Evolutionary conservation across 495 filamentous ascomycete genomes (phyloP).

Genomic region (Penicillium nucicola): DNA sequence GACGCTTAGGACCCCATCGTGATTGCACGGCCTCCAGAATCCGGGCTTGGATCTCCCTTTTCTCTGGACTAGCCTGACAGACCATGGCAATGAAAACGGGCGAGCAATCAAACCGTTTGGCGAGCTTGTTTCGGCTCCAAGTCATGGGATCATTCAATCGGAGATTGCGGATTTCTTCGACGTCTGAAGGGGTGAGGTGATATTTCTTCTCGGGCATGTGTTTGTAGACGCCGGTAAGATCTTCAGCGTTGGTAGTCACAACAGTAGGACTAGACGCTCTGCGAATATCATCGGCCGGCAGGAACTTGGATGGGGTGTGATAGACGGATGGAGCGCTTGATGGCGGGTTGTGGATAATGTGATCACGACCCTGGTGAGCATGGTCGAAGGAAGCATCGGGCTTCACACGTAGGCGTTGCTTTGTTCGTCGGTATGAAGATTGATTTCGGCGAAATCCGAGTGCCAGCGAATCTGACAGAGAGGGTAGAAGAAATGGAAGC

Average conservation of each 20-base stretch:
- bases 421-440: conserved; percentile 67
- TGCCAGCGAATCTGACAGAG: conserved; percentile 32
- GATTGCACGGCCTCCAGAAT: conserved; percentile 60
- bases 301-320: conserved; percentile 86
- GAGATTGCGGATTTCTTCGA: conserved; percentile 75
- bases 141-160: conserved; percentile 61
- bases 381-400: conserved; percentile 68
- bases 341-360: conserved; percentile 94
- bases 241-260: conserved; percentile 17
- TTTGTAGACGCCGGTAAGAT: conserved; percentile 56
- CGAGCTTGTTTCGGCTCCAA: conserved; percentile 70
- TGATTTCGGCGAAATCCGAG: conserved; percentile 52
- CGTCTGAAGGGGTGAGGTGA: conserved; percentile 69
- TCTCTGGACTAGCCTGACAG: conserved; percentile 44
- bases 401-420: conserved; percentile 67
- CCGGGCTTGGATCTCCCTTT: conserved; percentile 50
- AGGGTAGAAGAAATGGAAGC: conserved; percentile 40
- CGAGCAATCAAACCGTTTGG: conserved; percentile 73
- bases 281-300: conserved; percentile 75
- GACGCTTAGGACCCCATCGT: conserved; percentile 69
- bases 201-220: conserved; percentile 61
- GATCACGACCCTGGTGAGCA: conserved; percentile 44
- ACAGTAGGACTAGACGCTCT: conserved; percentile 47
- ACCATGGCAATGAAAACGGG: conserved; percentile 65
- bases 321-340: conserved; percentile 77